Conservation (phyloP, 2,329 filamentous ascomycete genomes). For the Ramichloridium luteum region DNA sequence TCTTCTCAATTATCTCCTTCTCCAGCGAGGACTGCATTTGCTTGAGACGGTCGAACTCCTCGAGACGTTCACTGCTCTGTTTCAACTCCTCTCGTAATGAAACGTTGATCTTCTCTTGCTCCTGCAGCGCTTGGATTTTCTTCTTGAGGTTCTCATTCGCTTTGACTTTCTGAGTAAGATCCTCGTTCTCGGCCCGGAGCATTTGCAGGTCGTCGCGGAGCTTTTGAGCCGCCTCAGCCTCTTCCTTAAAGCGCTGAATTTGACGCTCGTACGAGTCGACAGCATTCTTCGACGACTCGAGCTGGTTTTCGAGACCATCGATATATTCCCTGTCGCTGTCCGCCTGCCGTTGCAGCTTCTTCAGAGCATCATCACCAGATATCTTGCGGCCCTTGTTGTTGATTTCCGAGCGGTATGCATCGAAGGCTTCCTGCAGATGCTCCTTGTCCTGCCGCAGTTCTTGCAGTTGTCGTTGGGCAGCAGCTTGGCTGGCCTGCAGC, state of each 20-base stretch:
- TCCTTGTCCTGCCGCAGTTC: constrained; percentile 30
- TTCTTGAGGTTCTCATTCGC: constrained; percentile 42
- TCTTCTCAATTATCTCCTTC: constrained; percentile 41
- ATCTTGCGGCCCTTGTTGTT: constrained; percentile 28
- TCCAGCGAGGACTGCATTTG: constrained; percentile 33
- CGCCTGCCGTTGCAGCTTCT: constrained; percentile 32
- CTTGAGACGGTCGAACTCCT: constrained; percentile 34
- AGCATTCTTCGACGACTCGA: constrained; percentile 32
- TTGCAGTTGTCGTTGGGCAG: constrained; percentile 32
- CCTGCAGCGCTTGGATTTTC: constrained; percentile 39
- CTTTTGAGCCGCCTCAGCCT: constrained; percentile 34
- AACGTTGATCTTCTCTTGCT: constrained; percentile 34
- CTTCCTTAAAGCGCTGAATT: constrained; percentile 31
- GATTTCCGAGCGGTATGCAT: constrained; percentile 34
- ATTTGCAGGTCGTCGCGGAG: constrained; percentile 40
- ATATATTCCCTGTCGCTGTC: constrained; percentile 38
- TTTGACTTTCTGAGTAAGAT: constrained; percentile 36
- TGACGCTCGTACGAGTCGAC: constrained; percentile 36
- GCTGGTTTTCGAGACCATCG: constrained; percentile 36
- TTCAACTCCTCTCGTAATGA: constrained; percentile 35
- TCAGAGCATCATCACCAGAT: constrained; percentile 30
- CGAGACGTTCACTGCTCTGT: constrained; percentile 31
- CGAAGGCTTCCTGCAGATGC: constrained; percentile 36
- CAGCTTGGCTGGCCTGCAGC: constrained; percentile 29
- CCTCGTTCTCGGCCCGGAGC: constrained; percentile 36